These are phyloP conservation scores for Ustilago tritici DNA, from an alignment of 1,284 basidiomycete genomes.

Conservation along the genomic window DNA sequence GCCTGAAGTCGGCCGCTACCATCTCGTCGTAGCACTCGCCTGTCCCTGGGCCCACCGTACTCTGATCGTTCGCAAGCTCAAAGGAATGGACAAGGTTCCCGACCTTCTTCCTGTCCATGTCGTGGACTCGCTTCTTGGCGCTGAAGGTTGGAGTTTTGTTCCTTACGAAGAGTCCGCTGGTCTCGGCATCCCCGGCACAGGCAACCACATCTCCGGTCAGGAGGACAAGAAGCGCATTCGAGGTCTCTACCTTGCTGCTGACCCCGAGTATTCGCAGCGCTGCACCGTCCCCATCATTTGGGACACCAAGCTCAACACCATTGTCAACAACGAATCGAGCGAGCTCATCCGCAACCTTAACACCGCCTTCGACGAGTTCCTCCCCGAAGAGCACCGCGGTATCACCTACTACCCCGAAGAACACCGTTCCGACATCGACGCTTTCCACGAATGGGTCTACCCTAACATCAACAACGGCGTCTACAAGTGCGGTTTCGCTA, in stretches of 20 bases:
- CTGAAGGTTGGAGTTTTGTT: conserved; percentile 88
- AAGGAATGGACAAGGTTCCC: conserved; percentile 87
- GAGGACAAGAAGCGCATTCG: conserved; percentile 77
- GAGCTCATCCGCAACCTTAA: conserved; percentile 88
- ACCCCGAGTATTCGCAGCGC: conserved; percentile 72
- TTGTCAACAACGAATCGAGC: conserved; percentile 80
- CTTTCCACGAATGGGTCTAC: conserved; percentile 83
- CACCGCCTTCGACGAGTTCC: conserved; percentile 69
- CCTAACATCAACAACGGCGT: conserved; percentile 72
- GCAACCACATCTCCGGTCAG: conserved; percentile 62
- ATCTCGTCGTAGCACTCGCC: conserved; percentile 61
- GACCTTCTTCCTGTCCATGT: conserved; percentile 72
- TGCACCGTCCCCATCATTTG: conserved; percentile 81
- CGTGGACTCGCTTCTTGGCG: conserved; percentile 88
- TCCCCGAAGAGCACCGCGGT: conserved; percentile 52
- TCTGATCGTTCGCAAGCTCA: conserved; percentile 87
- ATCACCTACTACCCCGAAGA: conserved; percentile 77
- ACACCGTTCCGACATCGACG: conserved; percentile 81
- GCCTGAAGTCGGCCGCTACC: conserved; percentile 80
- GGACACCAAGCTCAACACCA: conserved; percentile 89
- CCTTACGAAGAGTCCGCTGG: conserved; percentile 54
- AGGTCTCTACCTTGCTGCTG: conserved; percentile 85
- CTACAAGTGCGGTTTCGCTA: conserved; percentile 91
- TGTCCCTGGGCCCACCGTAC: conserved; percentile 91
- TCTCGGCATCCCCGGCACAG: conserved; percentile 56